Evolutionary conservation across 208 protist genomes (phyloP), one percentile per base, ranked within the genome.

Genomic region (Porcisia hertigi): DNA sequence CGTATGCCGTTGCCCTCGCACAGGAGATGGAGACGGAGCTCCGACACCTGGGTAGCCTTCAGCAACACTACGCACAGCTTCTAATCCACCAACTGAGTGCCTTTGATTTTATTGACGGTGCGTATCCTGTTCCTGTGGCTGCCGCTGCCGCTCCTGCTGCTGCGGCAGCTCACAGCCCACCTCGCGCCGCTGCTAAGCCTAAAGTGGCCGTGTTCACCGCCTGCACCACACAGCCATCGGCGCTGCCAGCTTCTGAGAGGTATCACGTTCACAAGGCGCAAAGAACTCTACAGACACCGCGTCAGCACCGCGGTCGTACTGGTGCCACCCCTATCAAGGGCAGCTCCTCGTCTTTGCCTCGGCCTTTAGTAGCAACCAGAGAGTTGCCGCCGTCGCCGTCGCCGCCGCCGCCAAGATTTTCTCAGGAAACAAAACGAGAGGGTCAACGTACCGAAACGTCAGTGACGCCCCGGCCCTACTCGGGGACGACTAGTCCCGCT

Each of bases 21-120:
- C 57, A 70, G 39, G 72, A 82, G 59, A 36, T 82, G 5, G 66
- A 73, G 2, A 69, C 9, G 2, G 77, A 82, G 57, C 41, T 82
- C 49, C 66, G 54, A 58, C 67, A 52, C 18, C 72, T 82, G 8
- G 77, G 77, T n/a, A 52, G 57, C 7, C 54, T 82, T 34, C 72
- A 82, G 20, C 72, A 70, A 55, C n/a, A 25, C 63, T 75, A 73
- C 43, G 20, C 70, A 2, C 54, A 67, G 52, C 72, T 71, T 20
- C 77, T 82, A 0, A 49, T 77, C 12, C 60, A 73, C 9, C 43
- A 81, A 16, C 45, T 81, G 49, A 65, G 62, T 36, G 66, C 69
- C 54, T n/a, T 76, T 36, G 58, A 58, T n/a, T 75, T 81, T 59
- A 25, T 76, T 30, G 20, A 36, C 1, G 16, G 18, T 30, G 52